Evolutionary conservation across 202 grass and related monocot species (phyloP).

Genomic region (Elaeis oleifera): DNA sequence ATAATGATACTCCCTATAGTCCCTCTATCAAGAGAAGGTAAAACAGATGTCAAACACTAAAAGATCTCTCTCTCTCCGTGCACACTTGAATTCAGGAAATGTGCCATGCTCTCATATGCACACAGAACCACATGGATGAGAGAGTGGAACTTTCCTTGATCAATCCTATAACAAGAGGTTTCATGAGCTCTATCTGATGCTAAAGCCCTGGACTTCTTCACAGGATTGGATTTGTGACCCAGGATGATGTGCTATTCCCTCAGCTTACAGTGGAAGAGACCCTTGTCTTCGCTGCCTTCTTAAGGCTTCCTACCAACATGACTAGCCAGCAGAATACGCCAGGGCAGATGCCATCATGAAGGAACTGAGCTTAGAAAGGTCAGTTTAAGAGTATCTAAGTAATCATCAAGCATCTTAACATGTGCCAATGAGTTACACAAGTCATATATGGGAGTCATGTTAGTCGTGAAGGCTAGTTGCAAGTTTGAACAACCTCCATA

Average conservation of each 20-base stretch:
- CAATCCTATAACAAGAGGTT: too few species aligned
- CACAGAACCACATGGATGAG: too few species aligned
- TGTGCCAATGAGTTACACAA: too few species aligned
- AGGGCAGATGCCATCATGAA: slow-evolving; percentile 69
- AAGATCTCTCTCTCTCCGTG: too few species aligned
- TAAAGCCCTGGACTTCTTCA: not conserved
- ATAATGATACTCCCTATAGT: slow-evolving; percentile 73
- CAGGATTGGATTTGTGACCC: slow-evolving; percentile 95
- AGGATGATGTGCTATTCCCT: slow-evolving; percentile 89
- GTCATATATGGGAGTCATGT: too few species aligned
- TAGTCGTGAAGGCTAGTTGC: too few species aligned
- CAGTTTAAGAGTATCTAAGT: not conserved
- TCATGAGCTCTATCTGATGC: too few species aligned
- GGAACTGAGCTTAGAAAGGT: slow-evolving; percentile 71
- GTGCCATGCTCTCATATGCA: too few species aligned
- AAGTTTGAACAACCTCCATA: too few species aligned
- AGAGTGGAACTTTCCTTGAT: too few species aligned
- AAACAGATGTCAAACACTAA: not conserved
- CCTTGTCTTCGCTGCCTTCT: slow-evolving; percentile 81
- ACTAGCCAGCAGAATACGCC: slow-evolving; percentile 61
- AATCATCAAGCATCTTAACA: too few species aligned
- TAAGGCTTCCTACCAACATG: slow-evolving; percentile 76
- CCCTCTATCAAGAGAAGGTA: slow-evolving; percentile 77
- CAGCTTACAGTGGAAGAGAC: slow-evolving; percentile 95
- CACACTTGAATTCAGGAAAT: too few species aligned